These are phyloP conservation scores for barley (Hordeum vulgare) DNA, from an alignment of 176 grass and related monocot species.

Conservation along the genomic window DNA sequence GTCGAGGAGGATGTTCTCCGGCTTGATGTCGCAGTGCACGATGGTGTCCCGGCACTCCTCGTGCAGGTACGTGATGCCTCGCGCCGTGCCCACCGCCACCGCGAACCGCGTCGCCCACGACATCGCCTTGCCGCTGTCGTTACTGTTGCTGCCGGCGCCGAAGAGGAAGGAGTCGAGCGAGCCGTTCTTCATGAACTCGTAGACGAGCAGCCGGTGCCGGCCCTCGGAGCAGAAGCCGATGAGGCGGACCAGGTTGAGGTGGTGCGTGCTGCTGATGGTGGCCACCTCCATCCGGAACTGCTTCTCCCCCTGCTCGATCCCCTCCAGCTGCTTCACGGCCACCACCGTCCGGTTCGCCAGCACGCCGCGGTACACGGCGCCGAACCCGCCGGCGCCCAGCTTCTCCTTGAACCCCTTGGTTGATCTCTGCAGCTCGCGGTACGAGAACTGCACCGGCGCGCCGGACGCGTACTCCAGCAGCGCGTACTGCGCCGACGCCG, in stretches of 20 bases:
- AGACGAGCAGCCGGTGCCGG: conserved; percentile 74
- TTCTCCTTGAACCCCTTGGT: conserved; percentile 94
- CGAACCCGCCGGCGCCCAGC: conserved; percentile 81
- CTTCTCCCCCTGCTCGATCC: conserved; percentile 99
- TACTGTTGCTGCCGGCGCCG: not conserved
- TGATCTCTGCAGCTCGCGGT: conserved; percentile 55
- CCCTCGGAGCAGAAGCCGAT: conserved; percentile 99
- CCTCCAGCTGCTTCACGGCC: conserved; percentile 91
- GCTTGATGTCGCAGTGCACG: conserved; percentile 97
- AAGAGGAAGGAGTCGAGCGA: conserved; percentile 85
- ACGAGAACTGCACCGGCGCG: conserved; percentile 89
- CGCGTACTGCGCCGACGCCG: conserved; percentile 77
- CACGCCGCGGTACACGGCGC: conserved; percentile 75
- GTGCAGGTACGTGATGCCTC: conserved; percentile 89
- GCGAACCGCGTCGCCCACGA: conserved; percentile 62
- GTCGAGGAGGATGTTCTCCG: conserved; percentile 94
- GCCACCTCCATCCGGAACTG: conserved; percentile 99
- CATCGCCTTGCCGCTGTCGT: conserved; percentile 6
- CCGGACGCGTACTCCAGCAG: conserved; percentile 96
- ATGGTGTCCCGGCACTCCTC: conserved; percentile 99
- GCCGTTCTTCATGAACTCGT: conserved; percentile 99
- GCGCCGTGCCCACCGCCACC: conserved; percentile 74
- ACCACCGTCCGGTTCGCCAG: conserved; percentile 73
- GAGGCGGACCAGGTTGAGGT: conserved; percentile 86
- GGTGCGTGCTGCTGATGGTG: conserved; percentile 98